Evolutionary conservation across 2,329 filamentous ascomycete genomes (phyloP).

Genomic region (Trichoderma breve): DNA sequence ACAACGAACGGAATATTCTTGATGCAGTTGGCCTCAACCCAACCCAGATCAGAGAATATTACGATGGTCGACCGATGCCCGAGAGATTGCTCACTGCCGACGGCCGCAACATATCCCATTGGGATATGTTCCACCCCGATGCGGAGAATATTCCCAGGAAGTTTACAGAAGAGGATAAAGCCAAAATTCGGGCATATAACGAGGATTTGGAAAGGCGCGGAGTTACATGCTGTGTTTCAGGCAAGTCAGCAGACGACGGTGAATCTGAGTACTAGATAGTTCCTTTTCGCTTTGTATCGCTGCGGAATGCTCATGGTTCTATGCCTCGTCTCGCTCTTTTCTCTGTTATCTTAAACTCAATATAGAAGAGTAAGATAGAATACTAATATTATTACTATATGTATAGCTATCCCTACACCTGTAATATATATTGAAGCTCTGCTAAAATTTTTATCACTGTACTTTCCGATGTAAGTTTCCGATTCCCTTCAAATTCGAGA

Average conservation of each 20-base stretch:
- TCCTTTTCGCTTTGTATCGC: too few species aligned
- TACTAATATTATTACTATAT: too few species aligned
- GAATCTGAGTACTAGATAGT: neutral
- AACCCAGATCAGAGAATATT: neutral
- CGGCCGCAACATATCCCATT: neutral
- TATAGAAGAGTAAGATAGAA: too few species aligned
- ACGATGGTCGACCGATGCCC: neutral
- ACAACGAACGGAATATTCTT: neutral
- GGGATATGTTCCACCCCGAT: neutral
- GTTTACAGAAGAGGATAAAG: neutral
- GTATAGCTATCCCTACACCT: neutral
- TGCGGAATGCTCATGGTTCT: too few species aligned
- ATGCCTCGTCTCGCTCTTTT: too few species aligned
- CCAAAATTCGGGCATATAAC: neutral
- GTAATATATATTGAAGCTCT: neutral
- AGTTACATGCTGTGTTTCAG: neutral
- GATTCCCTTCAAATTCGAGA: constrained; percentile 15
- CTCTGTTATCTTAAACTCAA: too few species aligned
- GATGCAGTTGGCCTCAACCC: neutral
- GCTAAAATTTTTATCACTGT: neutral
- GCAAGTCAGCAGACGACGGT: neutral
- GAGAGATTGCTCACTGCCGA: neutral
- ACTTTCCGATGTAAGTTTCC: neutral
- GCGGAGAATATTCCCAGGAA: neutral
- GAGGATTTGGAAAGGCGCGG: neutral